Evolutionary conservation across 305 asterid species (phyloP).

Genomic region (Fraxinus latifolia): DNA sequence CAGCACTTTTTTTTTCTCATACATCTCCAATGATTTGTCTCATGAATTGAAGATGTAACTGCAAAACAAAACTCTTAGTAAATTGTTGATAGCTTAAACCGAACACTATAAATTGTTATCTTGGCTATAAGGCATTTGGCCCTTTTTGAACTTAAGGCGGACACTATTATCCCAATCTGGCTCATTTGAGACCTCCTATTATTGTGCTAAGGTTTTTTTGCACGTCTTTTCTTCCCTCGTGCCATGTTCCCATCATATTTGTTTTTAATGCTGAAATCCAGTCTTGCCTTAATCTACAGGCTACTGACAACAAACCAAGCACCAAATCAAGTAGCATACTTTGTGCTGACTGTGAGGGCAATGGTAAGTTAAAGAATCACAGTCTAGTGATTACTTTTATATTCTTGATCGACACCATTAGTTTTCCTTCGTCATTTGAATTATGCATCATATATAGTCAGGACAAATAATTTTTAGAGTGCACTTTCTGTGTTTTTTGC

Average conservation of each 20-base stretch:
- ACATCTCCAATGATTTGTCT: background rate
- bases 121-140: background rate
- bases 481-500: background rate
- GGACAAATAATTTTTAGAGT: background rate
- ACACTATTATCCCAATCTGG: background rate
- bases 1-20: background rate
- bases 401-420: background rate
- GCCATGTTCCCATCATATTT: background rate
- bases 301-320: conserved; percentile 30
- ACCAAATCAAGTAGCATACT: conserved; percentile 44
- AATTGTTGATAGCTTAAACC: background rate
- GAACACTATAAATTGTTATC: background rate
- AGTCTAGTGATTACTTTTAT: background rate
- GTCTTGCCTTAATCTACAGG: conserved; percentile 34
- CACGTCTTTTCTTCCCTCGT: background rate
- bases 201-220: background rate
- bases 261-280: conserved; percentile 5
- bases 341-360: conserved; percentile 60
- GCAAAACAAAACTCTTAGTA: background rate
- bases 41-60: background rate
- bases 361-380: conserved; percentile 43
- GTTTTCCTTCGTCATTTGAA: background rate
- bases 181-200: background rate
- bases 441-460: background rate
- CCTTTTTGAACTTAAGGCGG: background rate